These are phyloP conservation scores for Eruca vesicaria DNA, from an alignment of 441 rosid species.

Conservation along the genomic window DNA sequence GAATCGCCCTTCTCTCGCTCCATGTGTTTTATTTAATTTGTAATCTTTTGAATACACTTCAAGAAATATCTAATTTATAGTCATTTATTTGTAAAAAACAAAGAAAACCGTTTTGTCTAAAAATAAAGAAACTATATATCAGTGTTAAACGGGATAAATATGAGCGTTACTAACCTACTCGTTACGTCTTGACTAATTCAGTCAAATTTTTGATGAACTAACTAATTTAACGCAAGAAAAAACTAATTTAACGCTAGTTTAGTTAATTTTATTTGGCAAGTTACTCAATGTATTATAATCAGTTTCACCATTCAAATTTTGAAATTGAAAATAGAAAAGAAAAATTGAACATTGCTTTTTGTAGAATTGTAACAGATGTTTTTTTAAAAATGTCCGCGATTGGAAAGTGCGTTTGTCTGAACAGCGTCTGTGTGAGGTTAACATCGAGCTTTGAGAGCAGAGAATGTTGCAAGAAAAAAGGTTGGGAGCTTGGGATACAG, in stretches of 20 bases:
- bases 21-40: too few relatives aligned
- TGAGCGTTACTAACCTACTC: constrained; percentile 20
- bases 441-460: constrained; percentile 33
- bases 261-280: constrained; percentile 17
- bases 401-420: constrained; percentile 16
- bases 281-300: neutral
- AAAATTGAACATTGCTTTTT: neutral
- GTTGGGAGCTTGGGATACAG: constrained; percentile 79
- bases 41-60: neutral
- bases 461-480: constrained; percentile 56
- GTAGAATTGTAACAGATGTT: neutral
- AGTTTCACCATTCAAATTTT: neutral
- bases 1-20: neutral
- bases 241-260: constrained; percentile 41
- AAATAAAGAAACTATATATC: neutral
- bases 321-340: neutral
- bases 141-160: constrained; percentile 18
- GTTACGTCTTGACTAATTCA: constrained; percentile 36
- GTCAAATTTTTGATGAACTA: constrained; percentile 41
- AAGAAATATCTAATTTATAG: neutral
- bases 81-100: neutral
- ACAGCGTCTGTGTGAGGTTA: constrained; percentile 49
- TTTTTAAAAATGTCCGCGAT: neutral
- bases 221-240: constrained; percentile 14
- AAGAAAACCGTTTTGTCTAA: constrained; percentile 14